Base-by-base conservation (phyloP, 148 eudicot genomes). In the Tetragonia tetragonoides region DNA sequence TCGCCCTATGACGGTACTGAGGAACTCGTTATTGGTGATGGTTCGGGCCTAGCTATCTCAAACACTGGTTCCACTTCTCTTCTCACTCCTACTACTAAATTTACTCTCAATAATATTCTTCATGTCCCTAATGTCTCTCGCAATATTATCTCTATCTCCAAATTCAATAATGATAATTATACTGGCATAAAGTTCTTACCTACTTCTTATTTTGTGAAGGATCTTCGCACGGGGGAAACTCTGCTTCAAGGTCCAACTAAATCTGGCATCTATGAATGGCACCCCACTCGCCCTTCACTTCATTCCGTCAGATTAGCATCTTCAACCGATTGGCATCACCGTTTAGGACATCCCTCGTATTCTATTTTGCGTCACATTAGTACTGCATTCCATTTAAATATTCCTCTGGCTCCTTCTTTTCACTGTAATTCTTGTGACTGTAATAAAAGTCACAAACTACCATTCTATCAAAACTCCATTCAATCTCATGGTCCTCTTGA, bases 381-480 rank as follows among this genome's bases (percentile, higher is more conserved):
- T 49, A 49, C 14, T 49, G 14, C 53, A 8, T 49, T 49, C 14
- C 2, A 34, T 65, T 38, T 24, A 10, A 1, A 6, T 21, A 10
- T 24, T 21, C 15, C 14, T 24, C 2, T 24, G 3, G 0, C 38
- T 2, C 66, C 34, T 2, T 24, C 37, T 5, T 5, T 10, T 12
- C 37, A 62, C 46, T 69, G 73, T 69, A 44, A 42, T 47, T n/a
- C 75, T 0, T 73, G 75, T 12, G 3, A 8, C 10, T 28, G 24
- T 8, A 56, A 54, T 38, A 73, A 73, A 57, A 34, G 75, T 39
- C 65, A 57, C 15, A 73, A 73, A 8, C 65, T 73, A 0, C 65
- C 75, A 8, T 21, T 75, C 44, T 23, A n/a, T 23, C 9, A 62
- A 6, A n/a, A n/a, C 34, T 5, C 28, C 10, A 9, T 62, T 21